A percentile compares a stretch with the other conserved stretches of the same genome.
phyloP scores from a whole-genome alignment of 495 filamentous ascomycete genomes.

The Lentithecium fluviatile region DNA sequence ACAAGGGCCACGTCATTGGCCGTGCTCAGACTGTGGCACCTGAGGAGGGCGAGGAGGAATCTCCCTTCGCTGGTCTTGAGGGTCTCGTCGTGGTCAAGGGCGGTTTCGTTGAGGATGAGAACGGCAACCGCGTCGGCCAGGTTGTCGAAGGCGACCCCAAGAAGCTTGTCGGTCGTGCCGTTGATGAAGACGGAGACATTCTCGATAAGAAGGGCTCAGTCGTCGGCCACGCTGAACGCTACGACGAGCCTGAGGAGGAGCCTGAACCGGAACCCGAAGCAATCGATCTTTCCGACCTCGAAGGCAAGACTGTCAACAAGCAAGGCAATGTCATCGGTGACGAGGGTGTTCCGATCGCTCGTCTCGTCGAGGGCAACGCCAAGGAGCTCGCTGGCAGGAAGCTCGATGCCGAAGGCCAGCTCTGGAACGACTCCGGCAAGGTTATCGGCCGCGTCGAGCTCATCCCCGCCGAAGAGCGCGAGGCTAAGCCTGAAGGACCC shows the following conservation, averaged over 20 bases:
- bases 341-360: conserved; percentile 68
- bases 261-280: conserved; percentile 37
- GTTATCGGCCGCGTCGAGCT: conserved; percentile 72
- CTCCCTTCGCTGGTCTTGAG: conserved; percentile 64
- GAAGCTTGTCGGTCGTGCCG: conserved; percentile 60
- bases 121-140: conserved; percentile 57
- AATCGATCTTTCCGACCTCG: conserved; percentile 62
- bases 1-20: conserved; percentile 48
- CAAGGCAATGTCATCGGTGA: conserved; percentile 70
- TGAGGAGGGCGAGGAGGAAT: conserved; percentile 58
- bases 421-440: conserved; percentile 72
- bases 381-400: conserved; percentile 68
- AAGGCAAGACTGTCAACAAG: conserved; percentile 73
- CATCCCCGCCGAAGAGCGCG: conserved; percentile 69
- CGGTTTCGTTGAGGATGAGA: conserved; percentile 60
- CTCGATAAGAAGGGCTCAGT: conserved; percentile 62
- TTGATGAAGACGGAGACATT: conserved; percentile 66
- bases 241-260: conserved; percentile 52
- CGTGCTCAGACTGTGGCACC: conserved; percentile 43
- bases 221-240: conserved; percentile 61
- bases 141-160: conserved; percentile 62
- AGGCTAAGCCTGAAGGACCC: conserved; percentile 65
- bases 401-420: conserved; percentile 68
- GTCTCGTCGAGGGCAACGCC: conserved; percentile 65
- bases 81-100: conserved; percentile 60